Evolutionary conservation across 2,329 filamentous ascomycete species (phyloP), one percentile per base, ranked within the genome.

Genomic region (Chalara sp.): DNA sequence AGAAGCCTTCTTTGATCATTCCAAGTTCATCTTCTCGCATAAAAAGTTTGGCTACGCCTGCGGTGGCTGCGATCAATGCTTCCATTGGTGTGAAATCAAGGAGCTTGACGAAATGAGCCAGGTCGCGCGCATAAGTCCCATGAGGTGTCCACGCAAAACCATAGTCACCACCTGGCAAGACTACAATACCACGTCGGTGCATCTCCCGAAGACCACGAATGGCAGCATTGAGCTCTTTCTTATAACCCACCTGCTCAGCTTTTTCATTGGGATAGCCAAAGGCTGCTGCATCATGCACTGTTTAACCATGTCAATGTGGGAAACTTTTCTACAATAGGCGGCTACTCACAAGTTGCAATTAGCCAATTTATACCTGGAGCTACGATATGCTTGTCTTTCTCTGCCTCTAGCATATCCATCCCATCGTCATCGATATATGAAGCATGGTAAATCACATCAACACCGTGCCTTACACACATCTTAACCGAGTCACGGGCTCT

Each of bases 401-500:
- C 60, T n/a, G 62, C 59, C 48, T 73, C 70, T 2, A 70, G 60
- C 61, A 67, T 64, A 31, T 67, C 59, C 61, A 69, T 67, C 21
- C 67, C 67, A 45, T 66, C 61, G 28, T 70, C 65, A 47, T 75
- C 70, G 30, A 71, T 71, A 41, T 68, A 74, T 0, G 63, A 68
- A 1, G 68, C 72, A 55, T 75, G 71, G 47, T 71, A 74, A 33
- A 75, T 72, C 4, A 74, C 67, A 52, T 74, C 71, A 0, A 75
- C 69, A 1, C 72, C 71, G 49, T 71, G 66, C 44, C 64, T 63
- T 6, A 73, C 57, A 52, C 69, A 72, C 65, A 72, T 68, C 48
- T 66, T 69, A 5, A 75, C 66, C 0, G 67, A 68, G 44, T 74
- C 72, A 28, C 68, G 53, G 4, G 71, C 68, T 46, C 72, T 61